phyloP scores from a whole-genome alignment of 352 stramenopile genomes.

The Pythium chondricola region DNA sequence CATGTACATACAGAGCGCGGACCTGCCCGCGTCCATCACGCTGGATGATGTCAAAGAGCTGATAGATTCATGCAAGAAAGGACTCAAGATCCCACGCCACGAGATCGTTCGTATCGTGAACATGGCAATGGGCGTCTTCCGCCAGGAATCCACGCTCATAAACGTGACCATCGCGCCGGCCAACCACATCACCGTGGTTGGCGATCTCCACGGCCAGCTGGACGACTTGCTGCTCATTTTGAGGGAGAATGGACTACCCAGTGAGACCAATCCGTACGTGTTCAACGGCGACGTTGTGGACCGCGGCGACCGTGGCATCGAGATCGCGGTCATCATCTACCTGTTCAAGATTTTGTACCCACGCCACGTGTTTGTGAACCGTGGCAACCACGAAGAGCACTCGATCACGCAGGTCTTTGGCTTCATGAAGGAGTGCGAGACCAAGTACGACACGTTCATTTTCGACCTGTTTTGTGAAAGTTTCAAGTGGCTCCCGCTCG shows the following conservation, averaged over 20 bases:
- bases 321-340: constrained; percentile 79
- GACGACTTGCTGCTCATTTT: constrained; percentile 83
- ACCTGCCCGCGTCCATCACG: constrained; percentile 58
- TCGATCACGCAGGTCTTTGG: constrained; percentile 84
- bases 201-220: constrained; percentile 82
- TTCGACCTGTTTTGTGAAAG: constrained; percentile 81
- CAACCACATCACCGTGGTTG: constrained; percentile 74
- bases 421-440: constrained; percentile 82
- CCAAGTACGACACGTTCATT: constrained; percentile 76
- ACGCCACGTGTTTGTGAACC: constrained; percentile 65
- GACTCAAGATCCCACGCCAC: constrained; percentile 69
- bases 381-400: constrained; percentile 84
- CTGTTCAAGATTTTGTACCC: constrained; percentile 78
- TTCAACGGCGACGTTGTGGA: constrained; percentile 88
- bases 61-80: constrained; percentile 75
- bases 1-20: constrained; percentile 68
- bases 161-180: constrained; percentile 61
- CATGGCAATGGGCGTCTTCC: constrained; percentile 46
- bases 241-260: constrained; percentile 74
- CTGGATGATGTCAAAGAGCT: constrained; percentile 57
- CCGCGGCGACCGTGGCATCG: constrained; percentile 67
- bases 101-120: constrained; percentile 72
- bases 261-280: constrained; percentile 70
- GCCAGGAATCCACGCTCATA: constrained; percentile 51
- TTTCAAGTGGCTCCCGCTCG: constrained; percentile 70